Evolutionary conservation across 2,329 filamentous ascomycete species (phyloP).

Genomic region (Alternaria arbusti): DNA sequence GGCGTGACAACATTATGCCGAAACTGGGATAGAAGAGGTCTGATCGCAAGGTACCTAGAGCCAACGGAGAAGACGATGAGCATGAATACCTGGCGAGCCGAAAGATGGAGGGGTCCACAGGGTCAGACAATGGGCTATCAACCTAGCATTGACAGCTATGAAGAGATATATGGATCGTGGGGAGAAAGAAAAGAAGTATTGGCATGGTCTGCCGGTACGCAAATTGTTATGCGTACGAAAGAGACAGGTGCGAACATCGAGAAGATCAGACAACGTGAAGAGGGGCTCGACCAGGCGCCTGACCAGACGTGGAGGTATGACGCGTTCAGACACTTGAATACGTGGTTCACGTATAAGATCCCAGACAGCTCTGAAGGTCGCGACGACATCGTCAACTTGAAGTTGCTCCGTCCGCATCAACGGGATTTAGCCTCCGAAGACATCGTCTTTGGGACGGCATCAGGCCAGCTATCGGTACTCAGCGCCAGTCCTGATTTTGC

Average conservation of each 20-base stretch:
- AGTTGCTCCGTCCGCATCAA: constrained; percentile 57
- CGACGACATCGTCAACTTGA: constrained; percentile 66
- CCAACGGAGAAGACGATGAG: constrained; percentile 48
- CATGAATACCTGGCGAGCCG: constrained; percentile 41
- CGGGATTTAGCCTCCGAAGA: constrained; percentile 49
- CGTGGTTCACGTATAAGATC: constrained; percentile 62
- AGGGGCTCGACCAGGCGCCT: constrained; percentile 4
- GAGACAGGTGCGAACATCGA: constrained; percentile 45
- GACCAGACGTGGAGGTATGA: constrained; percentile 38
- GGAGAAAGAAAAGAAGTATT: constrained; percentile 61
- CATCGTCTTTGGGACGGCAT: constrained; percentile 63
- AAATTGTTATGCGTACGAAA: constrained; percentile 59
- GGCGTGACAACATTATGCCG: constrained; percentile 63
- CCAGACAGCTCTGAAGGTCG: constrained; percentile 57
- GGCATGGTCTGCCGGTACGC: constrained; percentile 66
- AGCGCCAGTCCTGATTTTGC: constrained; percentile 20
- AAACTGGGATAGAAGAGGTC: constrained; percentile 63
- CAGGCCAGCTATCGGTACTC: constrained; percentile 56
- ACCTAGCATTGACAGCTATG: constrained; percentile 65
- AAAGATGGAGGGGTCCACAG: constrained; percentile 51
- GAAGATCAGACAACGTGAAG: constrained; percentile 29
- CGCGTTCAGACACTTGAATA: constrained; percentile 41
- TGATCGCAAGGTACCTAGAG: constrained; percentile 61
- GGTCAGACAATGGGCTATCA: constrained; percentile 65
- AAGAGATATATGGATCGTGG: constrained; percentile 51